These are phyloP conservation scores for Starmerella floricola DNA, from an alignment of 805 yeast genomes.

Conservation along the genomic window DNA sequence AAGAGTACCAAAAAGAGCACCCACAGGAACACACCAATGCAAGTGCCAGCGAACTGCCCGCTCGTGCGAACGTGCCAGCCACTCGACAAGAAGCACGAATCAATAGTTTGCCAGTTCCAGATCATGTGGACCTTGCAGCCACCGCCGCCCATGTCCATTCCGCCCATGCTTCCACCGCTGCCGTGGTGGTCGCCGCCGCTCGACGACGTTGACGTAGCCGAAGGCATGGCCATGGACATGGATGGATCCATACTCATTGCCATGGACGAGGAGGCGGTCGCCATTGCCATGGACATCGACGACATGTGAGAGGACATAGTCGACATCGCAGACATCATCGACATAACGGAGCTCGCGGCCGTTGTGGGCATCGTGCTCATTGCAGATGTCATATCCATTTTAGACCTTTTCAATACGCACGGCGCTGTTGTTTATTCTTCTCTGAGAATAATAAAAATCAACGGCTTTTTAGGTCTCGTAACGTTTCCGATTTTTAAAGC, in stretches of 20 bases:
- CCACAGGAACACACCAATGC: conserved; percentile 53
- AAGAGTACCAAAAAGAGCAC: conserved; percentile 48
- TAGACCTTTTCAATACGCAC: too few relatives aligned
- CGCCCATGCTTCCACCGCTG: conserved; percentile 15
- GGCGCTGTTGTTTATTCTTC: too few relatives aligned
- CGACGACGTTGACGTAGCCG: conserved; percentile 8
- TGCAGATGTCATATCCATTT: not conserved
- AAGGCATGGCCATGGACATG: conserved; percentile 1
- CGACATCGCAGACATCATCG: conserved; percentile 19
- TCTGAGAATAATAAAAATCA: too few relatives aligned
- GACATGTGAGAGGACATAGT: conserved; percentile 18
- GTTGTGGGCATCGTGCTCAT: not conserved
- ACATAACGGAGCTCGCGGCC: not conserved
- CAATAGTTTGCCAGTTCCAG: conserved; percentile 65
- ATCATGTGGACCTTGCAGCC: conserved; percentile 39
- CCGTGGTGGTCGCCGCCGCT: not conserved
- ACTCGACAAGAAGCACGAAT: conserved; percentile 49
- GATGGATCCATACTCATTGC: conserved; percentile 4
- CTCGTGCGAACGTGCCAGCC: conserved; percentile 50
- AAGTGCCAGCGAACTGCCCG: conserved; percentile 61
- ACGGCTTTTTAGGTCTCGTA: too few relatives aligned
- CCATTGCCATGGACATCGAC: conserved; percentile 14
- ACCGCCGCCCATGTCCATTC: conserved; percentile 14
- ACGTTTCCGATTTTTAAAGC: too few relatives aligned
- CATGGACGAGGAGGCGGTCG: conserved; percentile 2